phyloP scores from a whole-genome alignment of 1,284 basidiomycete genomes.

The Porphyrellus sp. region DNA sequence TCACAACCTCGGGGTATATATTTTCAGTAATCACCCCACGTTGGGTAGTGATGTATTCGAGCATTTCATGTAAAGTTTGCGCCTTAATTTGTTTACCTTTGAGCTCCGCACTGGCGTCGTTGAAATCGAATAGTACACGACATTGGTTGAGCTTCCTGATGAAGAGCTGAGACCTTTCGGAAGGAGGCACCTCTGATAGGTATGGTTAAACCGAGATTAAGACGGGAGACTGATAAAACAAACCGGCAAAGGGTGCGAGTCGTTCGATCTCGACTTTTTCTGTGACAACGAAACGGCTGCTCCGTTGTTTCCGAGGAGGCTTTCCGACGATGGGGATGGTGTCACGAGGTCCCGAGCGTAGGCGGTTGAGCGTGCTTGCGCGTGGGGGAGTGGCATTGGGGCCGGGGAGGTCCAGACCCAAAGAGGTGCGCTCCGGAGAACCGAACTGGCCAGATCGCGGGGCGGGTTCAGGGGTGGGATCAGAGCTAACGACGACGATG shows the following conservation, averaged over 20 bases:
- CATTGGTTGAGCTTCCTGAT: slow-evolving; percentile 95
- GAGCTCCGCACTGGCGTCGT: slow-evolving; percentile 93
- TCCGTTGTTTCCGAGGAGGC: slow-evolving; percentile 92
- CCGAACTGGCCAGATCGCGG: slow-evolving; percentile 41
- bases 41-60: slow-evolving; percentile 98
- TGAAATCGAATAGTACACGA: slow-evolving; percentile 97
- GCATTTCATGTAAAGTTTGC: slow-evolving; percentile 96
- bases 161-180: slow-evolving; percentile 89
- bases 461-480: slow-evolving; percentile 59
- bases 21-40: slow-evolving; percentile 95
- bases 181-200: slow-evolving; percentile 78
- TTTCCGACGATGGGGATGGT: slow-evolving; percentile 94
- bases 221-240: not conserved
- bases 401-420: slow-evolving; percentile 45
- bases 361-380: slow-evolving; percentile 61
- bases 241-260: slow-evolving; percentile 90
- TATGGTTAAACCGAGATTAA: slow-evolving; percentile 8
- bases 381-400: slow-evolving; percentile 56
- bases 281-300: slow-evolving; percentile 93
- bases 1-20: slow-evolving; percentile 98
- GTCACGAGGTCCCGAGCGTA: slow-evolving; percentile 80
- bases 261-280: slow-evolving; percentile 97
- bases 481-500: slow-evolving; percentile 87
- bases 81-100: slow-evolving; percentile 99
- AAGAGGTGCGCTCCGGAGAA: slow-evolving; percentile 52